A percentile compares a stretch with the other conserved stretches of the same genome.
phyloP scores from a whole-genome alignment of 805 yeast species.

The Hanseniaspora taiwanica region DNA sequence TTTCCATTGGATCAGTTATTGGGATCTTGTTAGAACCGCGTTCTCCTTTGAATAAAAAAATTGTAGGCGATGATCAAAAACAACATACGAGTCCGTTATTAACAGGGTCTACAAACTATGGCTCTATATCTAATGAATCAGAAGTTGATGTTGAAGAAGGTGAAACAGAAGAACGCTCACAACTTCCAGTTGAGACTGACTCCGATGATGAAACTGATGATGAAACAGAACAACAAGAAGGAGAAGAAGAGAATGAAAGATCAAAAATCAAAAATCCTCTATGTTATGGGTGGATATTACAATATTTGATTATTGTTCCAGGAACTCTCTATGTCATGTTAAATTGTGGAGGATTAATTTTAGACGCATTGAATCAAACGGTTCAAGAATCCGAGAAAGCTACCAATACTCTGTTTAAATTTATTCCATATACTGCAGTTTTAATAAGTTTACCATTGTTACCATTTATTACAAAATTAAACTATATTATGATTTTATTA shows the following conservation, averaged over 20 bases:
- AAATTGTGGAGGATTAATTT: conserved; percentile 35
- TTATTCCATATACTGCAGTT: conserved; percentile 25
- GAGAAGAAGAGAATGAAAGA: conserved; percentile 2
- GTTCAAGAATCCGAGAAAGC: conserved; percentile 48
- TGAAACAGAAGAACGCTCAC: too few species aligned
- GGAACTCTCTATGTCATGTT: conserved; percentile 41
- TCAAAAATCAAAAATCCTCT: not conserved
- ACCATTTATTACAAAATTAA: conserved; percentile 60
- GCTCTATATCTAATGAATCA: conserved; percentile 15
- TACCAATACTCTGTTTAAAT: conserved; percentile 26
- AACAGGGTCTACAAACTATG: conserved; percentile 6
- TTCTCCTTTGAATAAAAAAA: not conserved
- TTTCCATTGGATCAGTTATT: conserved; percentile 33
- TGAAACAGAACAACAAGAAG: conserved; percentile 1
- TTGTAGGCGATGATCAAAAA: conserved; percentile 1
- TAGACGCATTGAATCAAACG: conserved; percentile 59
- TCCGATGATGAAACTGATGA: conserved; percentile 7
- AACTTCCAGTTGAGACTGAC: too few species aligned
- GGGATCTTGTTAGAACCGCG: conserved; percentile 34
- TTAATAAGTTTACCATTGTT: conserved; percentile 37
- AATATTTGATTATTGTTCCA: conserved; percentile 59
- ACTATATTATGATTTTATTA: conserved; percentile 33
- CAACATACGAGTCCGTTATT: conserved; percentile 5
- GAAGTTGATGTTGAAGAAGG: too few species aligned
- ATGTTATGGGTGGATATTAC: conserved; percentile 72